Conservation (phyloP, 345 rosid species). For the Eutrema japonicum region DNA sequence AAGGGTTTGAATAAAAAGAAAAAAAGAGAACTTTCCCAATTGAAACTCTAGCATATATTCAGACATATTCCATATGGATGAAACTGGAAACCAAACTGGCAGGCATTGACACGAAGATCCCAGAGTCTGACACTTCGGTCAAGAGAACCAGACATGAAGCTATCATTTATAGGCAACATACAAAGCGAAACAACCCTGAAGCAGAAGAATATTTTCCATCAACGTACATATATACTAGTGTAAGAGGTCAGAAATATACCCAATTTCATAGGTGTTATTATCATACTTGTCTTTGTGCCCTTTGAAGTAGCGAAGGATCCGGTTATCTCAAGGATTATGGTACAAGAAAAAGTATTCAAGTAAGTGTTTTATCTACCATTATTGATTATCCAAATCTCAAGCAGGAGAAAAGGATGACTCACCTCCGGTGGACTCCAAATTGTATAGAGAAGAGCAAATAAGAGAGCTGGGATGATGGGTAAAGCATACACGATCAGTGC, state of each 20-base stretch:
- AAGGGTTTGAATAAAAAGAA: neutral
- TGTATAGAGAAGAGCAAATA: conserved; percentile 80
- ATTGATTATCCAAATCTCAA: conserved; percentile 12
- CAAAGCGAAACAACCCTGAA: conserved; percentile 90
- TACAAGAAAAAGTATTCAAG: conserved; percentile 22
- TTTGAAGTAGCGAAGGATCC: conserved; percentile 93
- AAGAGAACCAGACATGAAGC: conserved; percentile 99
- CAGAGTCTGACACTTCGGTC: conserved; percentile 90
- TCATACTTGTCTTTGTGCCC: conserved; percentile 89
- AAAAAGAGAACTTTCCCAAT: neutral
- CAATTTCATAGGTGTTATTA: neutral
- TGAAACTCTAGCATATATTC: neutral
- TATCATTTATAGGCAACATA: conserved; percentile 92
- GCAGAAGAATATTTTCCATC: conserved; percentile 12
- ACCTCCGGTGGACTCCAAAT: conserved; percentile 81
- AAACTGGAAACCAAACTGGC: conserved; percentile 70
- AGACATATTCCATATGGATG: neutral
- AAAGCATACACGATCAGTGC: conserved; percentile 87
- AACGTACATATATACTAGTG: conserved; percentile 4
- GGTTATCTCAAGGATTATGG: conserved; percentile 82
- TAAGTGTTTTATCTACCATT: neutral
- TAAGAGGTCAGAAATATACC: conserved; percentile 5
- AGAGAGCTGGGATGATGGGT: conserved; percentile 94
- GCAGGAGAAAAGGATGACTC: conserved; percentile 27
- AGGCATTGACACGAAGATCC: conserved; percentile 98